Percentiles rank a stretch among this genome's conserved stretches.
phyloP scores from a whole-genome alignment of 2,329 filamentous ascomycete species.

The Fusarium oxysporum region DNA sequence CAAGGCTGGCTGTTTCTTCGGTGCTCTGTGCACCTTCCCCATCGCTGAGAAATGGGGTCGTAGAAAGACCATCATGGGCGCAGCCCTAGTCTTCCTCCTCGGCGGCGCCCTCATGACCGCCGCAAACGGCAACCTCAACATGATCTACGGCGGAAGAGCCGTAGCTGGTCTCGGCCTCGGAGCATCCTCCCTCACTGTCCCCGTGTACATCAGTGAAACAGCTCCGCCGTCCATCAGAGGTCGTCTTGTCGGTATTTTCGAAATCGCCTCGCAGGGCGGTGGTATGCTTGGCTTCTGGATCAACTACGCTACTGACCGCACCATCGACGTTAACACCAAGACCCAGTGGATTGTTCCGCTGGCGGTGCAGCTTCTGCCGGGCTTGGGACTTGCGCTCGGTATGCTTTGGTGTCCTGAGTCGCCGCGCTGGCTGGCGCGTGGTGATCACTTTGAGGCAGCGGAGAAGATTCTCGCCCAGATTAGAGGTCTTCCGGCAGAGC shows the following conservation, averaged over 20 bases:
- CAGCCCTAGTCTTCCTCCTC: slow-evolving; percentile 55
- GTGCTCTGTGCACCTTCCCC: slow-evolving; percentile 56
- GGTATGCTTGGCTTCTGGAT: slow-evolving; percentile 57
- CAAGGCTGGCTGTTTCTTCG: slow-evolving; percentile 56
- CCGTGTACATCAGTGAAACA: slow-evolving; percentile 56
- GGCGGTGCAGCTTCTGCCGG: slow-evolving; percentile 67
- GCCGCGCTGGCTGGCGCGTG: slow-evolving; percentile 68
- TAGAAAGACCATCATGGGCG: slow-evolving; percentile 58
- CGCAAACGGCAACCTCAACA: slow-evolving; percentile 48
- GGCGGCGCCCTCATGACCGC: slow-evolving; percentile 52
- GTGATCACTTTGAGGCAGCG: slow-evolving; percentile 66
- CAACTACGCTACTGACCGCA: slow-evolving; percentile 46
- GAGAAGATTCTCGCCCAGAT: slow-evolving; percentile 49
- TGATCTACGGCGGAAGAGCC: slow-evolving; percentile 62
- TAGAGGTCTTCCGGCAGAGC: slow-evolving; percentile 50
- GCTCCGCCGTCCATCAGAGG: slow-evolving; percentile 63
- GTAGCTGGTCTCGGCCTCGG: slow-evolving; percentile 65
- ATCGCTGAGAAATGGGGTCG: slow-evolving; percentile 61
- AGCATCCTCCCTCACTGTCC: slow-evolving; percentile 60
- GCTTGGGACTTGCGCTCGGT: slow-evolving; percentile 62
- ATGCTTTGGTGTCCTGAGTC: slow-evolving; percentile 71
- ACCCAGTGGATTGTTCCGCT: slow-evolving; percentile 66
- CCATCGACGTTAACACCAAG: slow-evolving; percentile 47
- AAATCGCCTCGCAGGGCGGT: slow-evolving; percentile 51
- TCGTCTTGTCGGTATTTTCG: slow-evolving; percentile 64